These are phyloP conservation scores for Albizia julibrissin DNA, from an alignment of 306 rosid species.

Conservation along the genomic window DNA sequence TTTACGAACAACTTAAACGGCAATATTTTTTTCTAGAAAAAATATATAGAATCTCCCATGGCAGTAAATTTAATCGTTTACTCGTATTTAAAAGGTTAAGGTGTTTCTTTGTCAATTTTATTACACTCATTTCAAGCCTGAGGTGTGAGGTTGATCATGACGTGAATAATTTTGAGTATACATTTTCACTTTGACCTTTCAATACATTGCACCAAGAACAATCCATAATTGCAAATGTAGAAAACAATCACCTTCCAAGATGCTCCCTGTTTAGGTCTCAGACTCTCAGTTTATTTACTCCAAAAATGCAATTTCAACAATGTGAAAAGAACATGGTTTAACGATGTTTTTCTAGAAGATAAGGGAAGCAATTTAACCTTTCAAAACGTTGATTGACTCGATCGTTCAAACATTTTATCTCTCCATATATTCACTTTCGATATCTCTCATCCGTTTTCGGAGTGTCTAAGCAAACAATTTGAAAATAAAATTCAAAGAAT, in stretches of 20 bases:
- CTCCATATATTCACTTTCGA: not conserved
- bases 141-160: not conserved
- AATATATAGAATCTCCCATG: not conserved
- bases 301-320: not conserved
- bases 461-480: not conserved
- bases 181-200: constrained; percentile 5
- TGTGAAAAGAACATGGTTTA: constrained; percentile 7
- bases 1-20: too few species aligned
- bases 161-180: not conserved
- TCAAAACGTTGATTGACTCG: not conserved
- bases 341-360: not conserved
- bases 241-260: not conserved
- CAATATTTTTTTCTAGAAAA: not conserved
- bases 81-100: not conserved
- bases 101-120: not conserved
- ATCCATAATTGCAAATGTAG: not conserved
- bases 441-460: not conserved
- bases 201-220: constrained; percentile 27
- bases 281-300: constrained; percentile 1
- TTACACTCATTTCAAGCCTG: not conserved
- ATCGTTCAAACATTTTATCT: not conserved
- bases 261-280: constrained; percentile 4
- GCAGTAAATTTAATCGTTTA: not conserved
- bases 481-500: not conserved
- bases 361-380: not conserved